A percentile compares a stretch with the other conserved stretches of the same genome.
These are phyloP conservation scores for Thielaviopsis punctulata DNA, from an alignment of 2,329 filamentous ascomycete species.

Conservation along the genomic window DNA sequence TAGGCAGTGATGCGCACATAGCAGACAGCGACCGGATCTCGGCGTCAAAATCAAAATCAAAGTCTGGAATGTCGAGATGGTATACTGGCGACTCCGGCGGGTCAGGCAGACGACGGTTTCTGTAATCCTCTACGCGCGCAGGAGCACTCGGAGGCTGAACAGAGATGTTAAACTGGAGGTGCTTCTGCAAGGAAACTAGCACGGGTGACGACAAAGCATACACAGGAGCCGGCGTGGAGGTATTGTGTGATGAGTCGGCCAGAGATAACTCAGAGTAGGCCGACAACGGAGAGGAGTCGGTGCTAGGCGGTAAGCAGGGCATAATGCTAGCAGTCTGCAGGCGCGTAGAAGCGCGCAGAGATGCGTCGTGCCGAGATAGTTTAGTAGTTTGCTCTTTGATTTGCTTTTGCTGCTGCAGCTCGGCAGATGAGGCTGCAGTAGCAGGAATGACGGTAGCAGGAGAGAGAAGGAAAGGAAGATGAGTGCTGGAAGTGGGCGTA, in stretches of 20 bases:
- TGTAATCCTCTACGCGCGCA: constrained; percentile 3
- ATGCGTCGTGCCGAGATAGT: constrained; percentile 2
- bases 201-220: neutral
- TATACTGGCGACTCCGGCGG: constrained; percentile 8
- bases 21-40: constrained; percentile 3
- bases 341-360: neutral
- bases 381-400: constrained; percentile 4
- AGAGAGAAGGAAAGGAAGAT: neutral
- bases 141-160: neutral
- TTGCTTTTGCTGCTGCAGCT: neutral
- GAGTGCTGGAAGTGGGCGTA: constrained; percentile 2
- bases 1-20: neutral
- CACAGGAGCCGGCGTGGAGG: neutral
- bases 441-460: neutral
- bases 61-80: neutral
- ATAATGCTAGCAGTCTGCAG: neutral
- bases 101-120: constrained; percentile 2
- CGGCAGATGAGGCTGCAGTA: neutral
- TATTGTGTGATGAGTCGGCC: neutral
- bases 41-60: constrained; percentile 4
- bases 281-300: neutral
- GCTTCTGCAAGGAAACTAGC: neutral
- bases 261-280: neutral
- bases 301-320: neutral
- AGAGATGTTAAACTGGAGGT: neutral